Evolutionary conservation across 306 rosid genomes (phyloP), one percentile per base, ranked within the genome.

Genomic region (Cicer cuneatum): DNA sequence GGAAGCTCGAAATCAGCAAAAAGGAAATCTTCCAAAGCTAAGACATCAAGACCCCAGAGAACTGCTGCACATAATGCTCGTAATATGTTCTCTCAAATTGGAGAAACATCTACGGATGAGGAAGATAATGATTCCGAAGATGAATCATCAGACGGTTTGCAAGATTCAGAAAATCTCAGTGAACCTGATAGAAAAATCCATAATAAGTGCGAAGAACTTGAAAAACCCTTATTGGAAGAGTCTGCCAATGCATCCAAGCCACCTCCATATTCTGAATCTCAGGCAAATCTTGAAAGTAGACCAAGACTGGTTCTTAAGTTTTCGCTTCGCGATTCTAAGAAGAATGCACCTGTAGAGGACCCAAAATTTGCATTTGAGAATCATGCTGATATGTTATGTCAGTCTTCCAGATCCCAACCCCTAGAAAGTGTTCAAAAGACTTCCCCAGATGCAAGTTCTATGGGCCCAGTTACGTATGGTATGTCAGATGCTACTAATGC

Each of bases 31-130:
- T 81, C 87, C 24, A 83, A 80, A 76, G 72, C 92, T 42, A 90
- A 84, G 80, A 78, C 71, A 62, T 70, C 29, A 52, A 88, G 93
- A 78, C 92, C 98, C 68, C 96, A 83, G 61, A 83, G 98, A 66
- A 60, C 53, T 63, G 93, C 98, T 48, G 98, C 96, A 37, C 85
- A 85, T 62, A 84, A 84, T 84, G 96, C 98, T 80, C 93, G 87
- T 35, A 87, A 74, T 81, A 81, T 86, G 88, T 74, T 92, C 40
- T 84, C 92, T 64, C 89, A 82, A 64, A 78, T 85, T 59, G 83
- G 75, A 18, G 90, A 73, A 72, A 82, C 90, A 73, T 88, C 97
- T 63, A 85, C 92, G 0, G 92, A 90, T 47, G 87, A 14, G 60
- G 96, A 88, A 79, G 89, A 84, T 43, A 84, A 81, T 70, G 80